Evolutionary conservation across 2,329 filamentous ascomycete genomes (phyloP).

Genomic region (Chaetothyriales sp.): DNA sequence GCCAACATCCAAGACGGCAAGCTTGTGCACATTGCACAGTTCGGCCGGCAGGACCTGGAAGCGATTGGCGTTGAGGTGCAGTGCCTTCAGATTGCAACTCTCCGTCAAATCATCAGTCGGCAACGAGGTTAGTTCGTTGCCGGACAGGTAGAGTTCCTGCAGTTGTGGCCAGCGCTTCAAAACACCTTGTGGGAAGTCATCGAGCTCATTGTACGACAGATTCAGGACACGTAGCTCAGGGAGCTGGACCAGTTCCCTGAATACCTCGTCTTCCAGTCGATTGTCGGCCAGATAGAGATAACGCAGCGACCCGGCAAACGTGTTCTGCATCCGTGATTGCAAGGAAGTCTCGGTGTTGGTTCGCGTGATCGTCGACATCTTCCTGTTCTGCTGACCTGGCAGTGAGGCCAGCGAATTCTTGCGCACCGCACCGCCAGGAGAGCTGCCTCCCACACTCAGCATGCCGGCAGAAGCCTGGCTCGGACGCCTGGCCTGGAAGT

Average conservation of each 20-base stretch:
- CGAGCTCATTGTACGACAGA: constrained; percentile 84
- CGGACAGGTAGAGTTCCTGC: constrained; percentile 82
- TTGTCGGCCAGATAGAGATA: constrained; percentile 88
- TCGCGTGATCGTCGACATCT: constrained; percentile 68
- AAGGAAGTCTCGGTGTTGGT: constrained; percentile 47
- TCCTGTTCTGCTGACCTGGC: constrained; percentile 62
- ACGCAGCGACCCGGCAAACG: constrained; percentile 72
- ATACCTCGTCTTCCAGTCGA: constrained; percentile 82
- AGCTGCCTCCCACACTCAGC: constrained; percentile 59
- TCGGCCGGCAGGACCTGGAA: constrained; percentile 94
- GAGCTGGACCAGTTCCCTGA: constrained; percentile 73
- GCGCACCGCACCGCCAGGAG: constrained; percentile 48
- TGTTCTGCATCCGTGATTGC: constrained; percentile 55
- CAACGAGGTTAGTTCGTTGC: constrained; percentile 80
- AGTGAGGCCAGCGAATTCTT: constrained; percentile 77
- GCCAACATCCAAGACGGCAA: constrained; percentile 83
- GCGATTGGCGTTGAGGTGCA: constrained; percentile 95
- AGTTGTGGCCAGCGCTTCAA: constrained; percentile 82
- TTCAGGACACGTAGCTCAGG: constrained; percentile 78
- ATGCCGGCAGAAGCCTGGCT: constrained; percentile 70
- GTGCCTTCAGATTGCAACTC: constrained; percentile 66
- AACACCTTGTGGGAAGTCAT: constrained; percentile 76
- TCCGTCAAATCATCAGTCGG: constrained; percentile 91
- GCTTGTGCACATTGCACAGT: constrained; percentile 80
- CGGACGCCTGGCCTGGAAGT: constrained; percentile 52